A percentile compares a stretch with the other conserved stretches of the same genome.
phyloP scores from a whole-genome alignment of 2,329 filamentous ascomycete species.

The Plectosphaerella sp. region DNA sequence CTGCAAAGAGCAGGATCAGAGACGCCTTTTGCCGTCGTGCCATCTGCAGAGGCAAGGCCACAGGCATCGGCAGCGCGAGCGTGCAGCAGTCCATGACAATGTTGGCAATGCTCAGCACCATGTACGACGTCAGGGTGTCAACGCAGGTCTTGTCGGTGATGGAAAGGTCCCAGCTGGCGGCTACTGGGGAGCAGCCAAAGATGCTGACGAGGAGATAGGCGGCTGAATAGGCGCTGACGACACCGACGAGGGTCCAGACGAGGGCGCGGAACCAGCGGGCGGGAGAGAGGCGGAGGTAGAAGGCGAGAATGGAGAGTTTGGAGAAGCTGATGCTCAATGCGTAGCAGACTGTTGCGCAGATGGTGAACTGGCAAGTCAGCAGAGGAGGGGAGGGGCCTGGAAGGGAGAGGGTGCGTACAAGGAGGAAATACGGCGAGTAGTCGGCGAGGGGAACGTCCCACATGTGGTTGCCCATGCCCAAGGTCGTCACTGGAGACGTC shows the following conservation, averaged over 20 bases:
- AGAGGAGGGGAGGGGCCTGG: not conserved
- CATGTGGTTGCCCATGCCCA: conserved; percentile 14
- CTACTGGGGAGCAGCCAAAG: conserved; percentile 1
- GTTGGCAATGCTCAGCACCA: conserved; percentile 6
- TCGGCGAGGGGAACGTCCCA: conserved; percentile 13
- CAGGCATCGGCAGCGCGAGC: conserved; percentile 3
- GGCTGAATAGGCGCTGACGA: conserved; percentile 24
- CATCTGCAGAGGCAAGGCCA: conserved; percentile 8
- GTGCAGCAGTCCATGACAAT: conserved; percentile 7
- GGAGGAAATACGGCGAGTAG: conserved; percentile 5
- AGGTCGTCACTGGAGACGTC: conserved; percentile 11
- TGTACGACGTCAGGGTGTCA: conserved; percentile 1
- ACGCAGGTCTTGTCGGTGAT: conserved; percentile 2
- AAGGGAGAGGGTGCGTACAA: not conserved
- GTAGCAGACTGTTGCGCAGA: conserved; percentile 13
- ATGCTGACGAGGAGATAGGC: conserved; percentile 23
- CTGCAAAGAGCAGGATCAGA: conserved; percentile 4
- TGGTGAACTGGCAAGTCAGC: conserved; percentile 5
- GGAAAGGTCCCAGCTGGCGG: conserved; percentile 1
- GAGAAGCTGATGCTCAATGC: conserved; percentile 9
- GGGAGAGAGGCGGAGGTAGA: conserved; percentile 17
- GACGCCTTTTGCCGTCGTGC: conserved; percentile 5
- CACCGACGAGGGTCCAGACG: conserved; percentile 19
- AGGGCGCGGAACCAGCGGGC: conserved; percentile 22
- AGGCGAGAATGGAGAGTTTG: conserved; percentile 10